Conservation (phyloP, 169 alveolate genomes). For the Babesia gibsoni region DNA sequence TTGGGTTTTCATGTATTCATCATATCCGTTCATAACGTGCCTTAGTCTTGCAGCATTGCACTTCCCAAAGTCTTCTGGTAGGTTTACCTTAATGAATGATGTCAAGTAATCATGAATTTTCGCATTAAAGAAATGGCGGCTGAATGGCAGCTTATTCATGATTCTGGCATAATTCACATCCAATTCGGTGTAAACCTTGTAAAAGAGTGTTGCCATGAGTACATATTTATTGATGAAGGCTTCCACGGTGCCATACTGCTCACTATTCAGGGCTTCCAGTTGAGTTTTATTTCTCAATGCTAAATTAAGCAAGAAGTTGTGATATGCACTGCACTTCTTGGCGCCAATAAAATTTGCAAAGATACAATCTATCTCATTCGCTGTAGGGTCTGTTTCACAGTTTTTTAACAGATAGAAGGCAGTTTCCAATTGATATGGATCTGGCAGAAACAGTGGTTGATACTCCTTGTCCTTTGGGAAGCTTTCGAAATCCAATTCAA, state of each 20-base stretch:
- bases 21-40: neutral
- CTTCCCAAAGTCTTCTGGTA: neutral
- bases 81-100: too few relatives aligned
- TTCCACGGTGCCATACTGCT: neutral
- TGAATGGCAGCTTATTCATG: too few relatives aligned
- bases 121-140: too few relatives aligned
- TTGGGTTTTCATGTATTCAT: slow-evolving; percentile 16
- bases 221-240: slow-evolving; percentile 5
- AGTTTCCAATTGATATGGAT: slow-evolving; percentile 28
- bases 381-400: neutral
- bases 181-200: slow-evolving; percentile 37
- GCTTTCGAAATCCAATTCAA: slow-evolving; percentile 17
- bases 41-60: neutral
- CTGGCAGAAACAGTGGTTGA: slow-evolving; percentile 18
- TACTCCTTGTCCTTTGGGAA: neutral
- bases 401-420: slow-evolving; percentile 23
- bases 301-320: neutral
- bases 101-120: too few relatives aligned
- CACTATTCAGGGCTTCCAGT: neutral
- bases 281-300: neutral
- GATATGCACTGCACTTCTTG: slow-evolving; percentile 2
- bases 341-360: neutral
- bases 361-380: too few relatives aligned
- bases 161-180: too few relatives aligned
- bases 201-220: slow-evolving; percentile 15